phyloP scores from a whole-genome alignment of 2,329 filamentous ascomycete genomes.

The Emergomyces pasteurianus region DNA sequence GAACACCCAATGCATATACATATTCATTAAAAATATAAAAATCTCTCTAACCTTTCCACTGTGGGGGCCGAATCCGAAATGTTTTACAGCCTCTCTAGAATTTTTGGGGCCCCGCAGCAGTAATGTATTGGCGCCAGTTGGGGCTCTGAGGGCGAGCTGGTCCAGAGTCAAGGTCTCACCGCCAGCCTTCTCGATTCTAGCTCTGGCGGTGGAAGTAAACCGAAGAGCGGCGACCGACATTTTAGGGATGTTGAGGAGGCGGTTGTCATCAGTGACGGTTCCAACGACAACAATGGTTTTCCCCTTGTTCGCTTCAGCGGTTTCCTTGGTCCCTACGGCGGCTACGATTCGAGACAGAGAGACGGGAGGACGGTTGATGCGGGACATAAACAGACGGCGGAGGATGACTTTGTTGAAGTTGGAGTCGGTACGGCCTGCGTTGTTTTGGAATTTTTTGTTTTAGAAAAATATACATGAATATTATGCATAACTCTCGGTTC shows the following conservation, averaged over 20 bases:
- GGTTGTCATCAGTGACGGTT: constrained; percentile 96
- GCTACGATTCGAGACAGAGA: constrained; percentile 80
- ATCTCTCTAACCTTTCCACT: constrained; percentile 72
- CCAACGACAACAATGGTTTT: constrained; percentile 92
- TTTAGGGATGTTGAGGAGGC: constrained; percentile 81
- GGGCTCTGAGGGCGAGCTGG: constrained; percentile 88
- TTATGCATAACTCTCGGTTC: neutral
- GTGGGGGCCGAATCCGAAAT: constrained; percentile 98
- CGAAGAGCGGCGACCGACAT: constrained; percentile 84
- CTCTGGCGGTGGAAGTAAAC: constrained; percentile 92
- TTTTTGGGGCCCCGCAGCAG: constrained; percentile 98
- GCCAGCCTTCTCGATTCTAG: constrained; percentile 83
- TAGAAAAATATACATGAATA: neutral
- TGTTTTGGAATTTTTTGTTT: neutral
- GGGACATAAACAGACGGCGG: constrained; percentile 94
- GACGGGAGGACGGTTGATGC: constrained; percentile 93
- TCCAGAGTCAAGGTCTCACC: constrained; percentile 94
- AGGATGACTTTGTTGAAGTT: constrained; percentile 99
- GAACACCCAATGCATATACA: neutral
- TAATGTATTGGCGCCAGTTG: constrained; percentile 93
- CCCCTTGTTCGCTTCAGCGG: constrained; percentile 44
- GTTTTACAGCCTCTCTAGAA: constrained; percentile 92
- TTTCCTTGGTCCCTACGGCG: constrained; percentile 39
- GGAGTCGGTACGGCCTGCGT: constrained; percentile 78
- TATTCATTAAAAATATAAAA: constrained; percentile 13